Conservation (phyloP, 371 early-diverging fungal species). For the Zancudomyces culisetae region DNA sequence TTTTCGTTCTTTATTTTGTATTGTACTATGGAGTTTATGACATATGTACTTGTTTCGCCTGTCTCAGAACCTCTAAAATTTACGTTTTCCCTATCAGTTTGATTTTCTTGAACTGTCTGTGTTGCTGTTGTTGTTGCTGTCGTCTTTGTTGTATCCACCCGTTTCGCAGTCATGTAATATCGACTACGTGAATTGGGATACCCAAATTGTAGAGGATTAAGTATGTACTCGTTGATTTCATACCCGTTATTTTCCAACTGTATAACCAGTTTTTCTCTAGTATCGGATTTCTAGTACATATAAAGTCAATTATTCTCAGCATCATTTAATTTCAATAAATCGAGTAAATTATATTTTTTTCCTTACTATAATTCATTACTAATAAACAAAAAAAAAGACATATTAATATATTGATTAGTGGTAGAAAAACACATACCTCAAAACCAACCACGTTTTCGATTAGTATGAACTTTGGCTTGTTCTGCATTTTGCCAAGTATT, state of each 20-base stretch:
- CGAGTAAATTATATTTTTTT: too few species aligned
- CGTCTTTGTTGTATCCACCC: background rate
- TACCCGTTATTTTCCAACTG: conserved; percentile 26
- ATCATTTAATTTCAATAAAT: too few species aligned
- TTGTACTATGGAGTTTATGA: too few species aligned
- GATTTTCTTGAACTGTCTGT: too few species aligned
- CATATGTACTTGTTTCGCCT: too few species aligned
- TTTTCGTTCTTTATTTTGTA: too few species aligned
- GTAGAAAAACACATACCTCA: conserved; percentile 31
- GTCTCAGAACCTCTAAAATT: too few species aligned
- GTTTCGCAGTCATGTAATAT: conserved; percentile 35
- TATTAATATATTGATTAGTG: too few species aligned
- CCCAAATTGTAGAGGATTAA: conserved; percentile 39
- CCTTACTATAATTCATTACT: too few species aligned
- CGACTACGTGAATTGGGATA: conserved; percentile 43
- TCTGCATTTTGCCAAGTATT: conserved; percentile 30
- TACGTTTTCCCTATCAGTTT: too few species aligned
- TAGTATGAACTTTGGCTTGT: conserved; percentile 42
- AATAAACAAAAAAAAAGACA: too few species aligned
- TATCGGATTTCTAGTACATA: conserved; percentile 27
- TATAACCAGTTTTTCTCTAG: conserved; percentile 28
- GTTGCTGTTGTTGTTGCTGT: too few species aligned
- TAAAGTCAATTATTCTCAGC: background rate
- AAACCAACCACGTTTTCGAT: conserved; percentile 75
- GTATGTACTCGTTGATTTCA: conserved; percentile 31